These are phyloP conservation scores for Aspergillus funiculosus DNA, from an alignment of 495 filamentous ascomycete species.

Conservation along the genomic window DNA sequence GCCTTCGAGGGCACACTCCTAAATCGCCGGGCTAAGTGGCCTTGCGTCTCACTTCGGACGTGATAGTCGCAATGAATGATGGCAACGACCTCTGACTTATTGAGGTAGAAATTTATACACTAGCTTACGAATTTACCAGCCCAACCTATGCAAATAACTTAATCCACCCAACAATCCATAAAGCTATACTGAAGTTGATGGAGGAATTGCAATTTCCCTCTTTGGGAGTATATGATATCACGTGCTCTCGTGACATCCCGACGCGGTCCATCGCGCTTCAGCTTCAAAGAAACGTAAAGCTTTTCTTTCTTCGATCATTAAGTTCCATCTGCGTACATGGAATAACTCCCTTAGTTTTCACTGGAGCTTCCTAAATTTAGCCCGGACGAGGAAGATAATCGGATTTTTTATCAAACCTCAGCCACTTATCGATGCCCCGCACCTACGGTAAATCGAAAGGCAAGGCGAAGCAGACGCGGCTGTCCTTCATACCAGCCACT, in stretches of 20 bases:
- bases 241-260: conserved; percentile 21
- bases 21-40: conserved; percentile 5
- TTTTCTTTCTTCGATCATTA: background rate
- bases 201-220: background rate
- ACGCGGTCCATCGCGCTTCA: conserved; percentile 21
- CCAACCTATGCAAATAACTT: no score
- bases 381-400: background rate
- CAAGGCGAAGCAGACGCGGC: conserved; percentile 45
- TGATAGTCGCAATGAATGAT: background rate
- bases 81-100: conserved; percentile 2
- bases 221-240: conserved; percentile 11
- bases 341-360: no score
- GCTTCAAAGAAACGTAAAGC: background rate
- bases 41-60: background rate
- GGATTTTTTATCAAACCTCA: conserved; percentile 1
- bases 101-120: conserved; percentile 7
- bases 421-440: conserved; percentile 37
- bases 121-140: no score
- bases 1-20: conserved; percentile 5
- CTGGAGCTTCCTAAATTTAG: no score
- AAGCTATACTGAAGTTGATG: background rate
- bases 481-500: conserved; percentile 35
- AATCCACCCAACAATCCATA: background rate
- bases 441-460: conserved; percentile 35
- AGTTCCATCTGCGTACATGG: no score